Evolutionary conservation across 352 stramenopile species (phyloP), one percentile per base, ranked within the genome.

Genomic region (Pythium aristosporum): DNA sequence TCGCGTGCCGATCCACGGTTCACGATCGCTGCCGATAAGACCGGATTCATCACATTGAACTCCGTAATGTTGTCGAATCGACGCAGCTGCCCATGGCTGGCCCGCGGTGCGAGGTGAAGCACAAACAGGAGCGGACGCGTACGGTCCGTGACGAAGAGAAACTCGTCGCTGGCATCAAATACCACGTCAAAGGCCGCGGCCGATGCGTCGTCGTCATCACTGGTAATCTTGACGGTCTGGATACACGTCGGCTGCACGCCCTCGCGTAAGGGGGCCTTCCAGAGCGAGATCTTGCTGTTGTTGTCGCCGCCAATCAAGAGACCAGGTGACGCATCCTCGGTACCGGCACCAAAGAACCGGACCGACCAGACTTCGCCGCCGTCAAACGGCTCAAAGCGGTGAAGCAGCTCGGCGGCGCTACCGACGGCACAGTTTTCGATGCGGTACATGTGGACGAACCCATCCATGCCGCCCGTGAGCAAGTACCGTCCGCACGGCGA

Each of bases 41-140:
- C 77, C 12, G 86, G 86, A 57, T 90, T 91, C 16, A 80, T 84
- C 20, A 94, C 60, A 47, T 77, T 69, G 53, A 94, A 94, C 60
- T 94, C 86, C 12, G 82, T 92, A 20, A 92, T 76, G 53, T 92
- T 92, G 67, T 94, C 80, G 37, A 94, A 88, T 18, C 70, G 76
- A 25, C 82, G 77, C 12, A 77, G 69, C 41, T 68, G 73, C 32
- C 73, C 69, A 13, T 61, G 32, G 32, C 77, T 80, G 21, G 62
- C 47, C 34, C 73, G 80, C 23, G 57, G 47, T 3, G 72, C 72
- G 32, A 94, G 64, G 44, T 94, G 86, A 13, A 94, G 72, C 5
- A 85, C 79, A 61, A 87, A 91, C 28, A 94, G 65, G 36, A 87
- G 43, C 23, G 86, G 79, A 10, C 78, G 76, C 3, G 65, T 67